Evolutionary conservation across 192 early-diverging fungal genomes (phyloP).

Genomic region (Mortierella alpina): DNA sequence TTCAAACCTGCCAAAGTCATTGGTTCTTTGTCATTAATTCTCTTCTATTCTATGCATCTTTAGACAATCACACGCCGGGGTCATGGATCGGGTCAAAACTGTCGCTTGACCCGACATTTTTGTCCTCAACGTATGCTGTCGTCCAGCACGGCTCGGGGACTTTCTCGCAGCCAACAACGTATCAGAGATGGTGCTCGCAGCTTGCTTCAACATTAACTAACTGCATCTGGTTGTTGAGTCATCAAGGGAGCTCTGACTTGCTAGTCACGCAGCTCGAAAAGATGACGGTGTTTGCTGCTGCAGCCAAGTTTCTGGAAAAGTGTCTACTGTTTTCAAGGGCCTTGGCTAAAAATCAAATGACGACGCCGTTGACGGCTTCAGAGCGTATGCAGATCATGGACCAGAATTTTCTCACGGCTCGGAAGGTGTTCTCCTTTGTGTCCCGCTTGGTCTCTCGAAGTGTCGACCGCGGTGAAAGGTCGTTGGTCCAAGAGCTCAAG

Average conservation of each 20-base stretch:
- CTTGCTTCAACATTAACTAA: slow-evolving; percentile 38
- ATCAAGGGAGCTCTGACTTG: slow-evolving; percentile 14
- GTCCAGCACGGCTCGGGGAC: slow-evolving; percentile 1
- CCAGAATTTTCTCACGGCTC: slow-evolving; percentile 33
- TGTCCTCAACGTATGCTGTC: slow-evolving; percentile 8
- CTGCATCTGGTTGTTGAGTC: slow-evolving; percentile 49
- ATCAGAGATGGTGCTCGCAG: slow-evolving; percentile 47
- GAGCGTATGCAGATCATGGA: slow-evolving; percentile 32
- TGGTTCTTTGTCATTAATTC: too few species aligned
- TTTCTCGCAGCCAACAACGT: slow-evolving; percentile 3
- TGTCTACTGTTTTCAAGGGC: slow-evolving; percentile 20
- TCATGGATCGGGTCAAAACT: slow-evolving; percentile 39
- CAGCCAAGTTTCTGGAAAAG: slow-evolving; percentile 38
- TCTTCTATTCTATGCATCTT: background rate
- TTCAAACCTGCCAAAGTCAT: too few species aligned
- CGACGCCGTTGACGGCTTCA: slow-evolving; percentile 16
- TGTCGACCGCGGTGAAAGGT: slow-evolving; percentile 12
- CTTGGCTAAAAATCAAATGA: background rate
- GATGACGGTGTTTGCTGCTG: background rate
- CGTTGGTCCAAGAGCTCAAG: slow-evolving; percentile 11
- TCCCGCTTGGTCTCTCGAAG: slow-evolving; percentile 4
- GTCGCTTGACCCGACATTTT: slow-evolving; percentile 12
- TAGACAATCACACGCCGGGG: slow-evolving; percentile 20
- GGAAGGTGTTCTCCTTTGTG: slow-evolving; percentile 21
- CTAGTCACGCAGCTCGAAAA: slow-evolving; percentile 9